These are phyloP conservation scores for Begonia peltatifolia DNA, from an alignment of 306 rosid species.

Conservation along the genomic window DNA sequence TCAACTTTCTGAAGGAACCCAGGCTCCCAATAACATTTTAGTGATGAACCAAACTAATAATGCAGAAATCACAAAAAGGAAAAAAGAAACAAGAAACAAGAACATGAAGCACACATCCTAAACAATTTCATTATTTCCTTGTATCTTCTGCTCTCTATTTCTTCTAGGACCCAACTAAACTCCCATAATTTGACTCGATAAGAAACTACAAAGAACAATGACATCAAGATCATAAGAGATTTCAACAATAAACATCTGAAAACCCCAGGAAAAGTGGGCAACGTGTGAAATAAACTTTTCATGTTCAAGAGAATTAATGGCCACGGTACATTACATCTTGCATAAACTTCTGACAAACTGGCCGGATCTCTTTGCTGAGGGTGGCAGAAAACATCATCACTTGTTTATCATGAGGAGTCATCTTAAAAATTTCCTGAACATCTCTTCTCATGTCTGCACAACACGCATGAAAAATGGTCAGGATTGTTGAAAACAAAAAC, in stretches of 20 bases:
- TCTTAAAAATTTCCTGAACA: slow-evolving; percentile 92
- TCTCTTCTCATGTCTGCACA: slow-evolving; percentile 95
- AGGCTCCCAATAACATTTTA: too few species aligned
- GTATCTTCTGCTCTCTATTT: too few species aligned
- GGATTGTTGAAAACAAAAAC: neutral
- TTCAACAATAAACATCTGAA: too few species aligned
- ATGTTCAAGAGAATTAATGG: slow-evolving; percentile 21
- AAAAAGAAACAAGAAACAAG: too few species aligned
- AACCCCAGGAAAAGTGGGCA: slow-evolving; percentile 3
- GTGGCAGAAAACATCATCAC: slow-evolving; percentile 99
- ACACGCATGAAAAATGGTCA: slow-evolving; percentile 1
- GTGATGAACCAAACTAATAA: too few species aligned
- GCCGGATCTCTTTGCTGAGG: slow-evolving; percentile 98
- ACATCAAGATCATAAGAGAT: too few species aligned
- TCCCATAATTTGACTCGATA: neutral
- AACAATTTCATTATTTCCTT: too few species aligned
- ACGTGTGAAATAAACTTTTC: slow-evolving; percentile 8
- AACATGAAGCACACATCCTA: too few species aligned
- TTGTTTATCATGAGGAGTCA: slow-evolving; percentile 99
- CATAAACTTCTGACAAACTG: slow-evolving; percentile 99
- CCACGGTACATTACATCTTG: slow-evolving; percentile 97
- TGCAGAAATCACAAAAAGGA: too few species aligned
- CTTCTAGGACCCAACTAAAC: neutral
- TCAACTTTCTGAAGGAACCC: neutral
- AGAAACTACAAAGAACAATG: neutral